Percentiles rank a stretch among this genome's conserved stretches.
Conservation (phyloP, 2,329 filamentous ascomycete species). For the Paecilomyces dactylethromorphus region DNA sequence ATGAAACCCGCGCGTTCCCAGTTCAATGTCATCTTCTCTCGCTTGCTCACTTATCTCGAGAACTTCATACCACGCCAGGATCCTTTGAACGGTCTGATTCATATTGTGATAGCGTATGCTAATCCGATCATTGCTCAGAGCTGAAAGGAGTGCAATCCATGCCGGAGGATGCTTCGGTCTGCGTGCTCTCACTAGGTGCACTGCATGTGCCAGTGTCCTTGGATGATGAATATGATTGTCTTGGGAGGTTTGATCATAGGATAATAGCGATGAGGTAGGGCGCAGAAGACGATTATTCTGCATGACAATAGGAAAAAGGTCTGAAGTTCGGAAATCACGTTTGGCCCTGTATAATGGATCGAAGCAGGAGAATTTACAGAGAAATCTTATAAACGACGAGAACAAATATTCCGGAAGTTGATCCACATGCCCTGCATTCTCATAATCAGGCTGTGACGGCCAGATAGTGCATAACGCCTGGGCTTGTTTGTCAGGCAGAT, state of each 20-base stretch:
- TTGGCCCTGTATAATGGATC: slow-evolving; percentile 6
- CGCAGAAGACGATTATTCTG: slow-evolving; percentile 2
- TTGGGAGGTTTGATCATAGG: slow-evolving; percentile 9
- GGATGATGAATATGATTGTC: slow-evolving; percentile 13
- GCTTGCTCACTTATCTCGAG: slow-evolving; percentile 27
- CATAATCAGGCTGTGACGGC: slow-evolving; percentile 8
- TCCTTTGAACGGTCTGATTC: slow-evolving; percentile 19
- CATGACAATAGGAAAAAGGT: slow-evolving; percentile 24
- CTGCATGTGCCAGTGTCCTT: slow-evolving; percentile 28
- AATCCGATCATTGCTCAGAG: slow-evolving; percentile 18
- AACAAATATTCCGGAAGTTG: slow-evolving; percentile 32
- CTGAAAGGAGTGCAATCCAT: slow-evolving; percentile 32
- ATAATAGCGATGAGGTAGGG: slow-evolving; percentile 12
- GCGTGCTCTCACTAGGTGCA: slow-evolving; percentile 24
- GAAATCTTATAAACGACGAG: slow-evolving; percentile 37
- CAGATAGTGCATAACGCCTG: slow-evolving; percentile 21
- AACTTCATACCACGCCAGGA: slow-evolving; percentile 33
- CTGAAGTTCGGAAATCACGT: slow-evolving; percentile 11
- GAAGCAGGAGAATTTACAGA: slow-evolving; percentile 27
- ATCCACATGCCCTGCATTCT: slow-evolving; percentile 15
- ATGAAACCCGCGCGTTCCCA: slow-evolving; percentile 26
- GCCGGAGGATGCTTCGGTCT: slow-evolving; percentile 22
- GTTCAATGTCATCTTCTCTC: slow-evolving; percentile 21
- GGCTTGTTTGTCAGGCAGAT: slow-evolving; percentile 25
- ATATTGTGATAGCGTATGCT: slow-evolving; percentile 11